A percentile compares a stretch with the other conserved stretches of the same genome.
These are phyloP conservation scores for Saitozyma sp. DNA, from an alignment of 768 basidiomycete species.

Conservation along the genomic window DNA sequence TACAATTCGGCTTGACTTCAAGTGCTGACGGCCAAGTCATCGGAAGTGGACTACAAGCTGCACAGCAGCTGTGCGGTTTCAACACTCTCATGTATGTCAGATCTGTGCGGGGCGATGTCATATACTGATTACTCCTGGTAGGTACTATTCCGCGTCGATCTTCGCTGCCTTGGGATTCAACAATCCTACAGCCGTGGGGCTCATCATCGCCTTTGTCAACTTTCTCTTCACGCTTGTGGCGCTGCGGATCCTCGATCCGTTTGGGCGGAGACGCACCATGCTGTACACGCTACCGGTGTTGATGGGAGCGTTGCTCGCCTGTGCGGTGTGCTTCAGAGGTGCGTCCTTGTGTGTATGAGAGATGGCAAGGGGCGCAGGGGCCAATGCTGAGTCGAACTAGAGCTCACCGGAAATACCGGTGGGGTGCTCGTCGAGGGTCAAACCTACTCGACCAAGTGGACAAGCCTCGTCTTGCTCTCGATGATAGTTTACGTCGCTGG, in stretches of 20 bases:
- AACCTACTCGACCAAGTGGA: conserved; percentile 65
- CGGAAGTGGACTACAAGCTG: conserved; percentile 76
- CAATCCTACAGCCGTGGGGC: conserved; percentile 76
- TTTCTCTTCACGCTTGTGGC: conserved; percentile 76
- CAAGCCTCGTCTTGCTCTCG: conserved; percentile 68
- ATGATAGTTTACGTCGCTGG: conserved; percentile 82
- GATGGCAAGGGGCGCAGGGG: not conserved
- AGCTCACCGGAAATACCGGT: conserved; percentile 55
- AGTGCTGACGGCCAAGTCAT: conserved; percentile 57
- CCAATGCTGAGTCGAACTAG: not conserved
- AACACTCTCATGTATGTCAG: conserved; percentile 62
- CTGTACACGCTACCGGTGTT: conserved; percentile 71
- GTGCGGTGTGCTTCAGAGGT: conserved; percentile 69
- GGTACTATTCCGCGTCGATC: conserved; percentile 67
- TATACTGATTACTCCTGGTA: not conserved
- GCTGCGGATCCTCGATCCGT: conserved; percentile 65
- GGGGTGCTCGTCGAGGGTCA: conserved; percentile 64
- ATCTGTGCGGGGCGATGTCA: not conserved
- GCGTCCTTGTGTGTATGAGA: conserved; percentile 39
- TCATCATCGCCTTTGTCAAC: conserved; percentile 75
- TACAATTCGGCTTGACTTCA: conserved; percentile 19
- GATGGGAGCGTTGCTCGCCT: conserved; percentile 66
- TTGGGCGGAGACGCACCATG: conserved; percentile 72
- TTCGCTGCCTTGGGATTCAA: conserved; percentile 79
- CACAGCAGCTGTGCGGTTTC: conserved; percentile 81